Percentiles rank a stretch among this genome's conserved stretches.
Conservation (phyloP, 768 basidiomycete species). For the Suillus decipiens region DNA sequence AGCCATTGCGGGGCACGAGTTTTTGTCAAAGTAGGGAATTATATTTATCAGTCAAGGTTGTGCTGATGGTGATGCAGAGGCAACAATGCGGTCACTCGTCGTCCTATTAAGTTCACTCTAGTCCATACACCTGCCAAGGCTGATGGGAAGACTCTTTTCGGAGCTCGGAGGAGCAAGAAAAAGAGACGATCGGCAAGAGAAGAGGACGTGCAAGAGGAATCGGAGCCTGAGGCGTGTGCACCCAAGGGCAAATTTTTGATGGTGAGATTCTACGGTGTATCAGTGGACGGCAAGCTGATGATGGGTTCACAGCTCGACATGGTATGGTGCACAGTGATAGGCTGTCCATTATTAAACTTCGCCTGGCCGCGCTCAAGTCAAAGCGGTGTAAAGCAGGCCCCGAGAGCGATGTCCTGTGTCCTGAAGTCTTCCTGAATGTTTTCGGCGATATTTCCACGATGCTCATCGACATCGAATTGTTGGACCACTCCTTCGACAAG, state of each 20-base stretch:
- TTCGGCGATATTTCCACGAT: slow-evolving; percentile 95
- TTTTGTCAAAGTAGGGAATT: slow-evolving; percentile 89
- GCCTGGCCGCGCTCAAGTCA: slow-evolving; percentile 83
- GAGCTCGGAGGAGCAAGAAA: slow-evolving; percentile 75
- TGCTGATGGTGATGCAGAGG: slow-evolving; percentile 55
- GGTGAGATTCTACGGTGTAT: slow-evolving; percentile 52
- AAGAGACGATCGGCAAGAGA: slow-evolving; percentile 53
- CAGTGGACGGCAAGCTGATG: slow-evolving; percentile 18
- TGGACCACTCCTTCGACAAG: slow-evolving; percentile 99
- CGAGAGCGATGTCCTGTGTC: slow-evolving; percentile 87
- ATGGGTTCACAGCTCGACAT: slow-evolving; percentile 68
- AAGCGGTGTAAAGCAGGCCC: slow-evolving; percentile 88
- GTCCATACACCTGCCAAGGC: slow-evolving; percentile 76
- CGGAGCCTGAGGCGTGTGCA: slow-evolving; percentile 77
- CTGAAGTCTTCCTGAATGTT: slow-evolving; percentile 94
- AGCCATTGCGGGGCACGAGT: slow-evolving; percentile 96
- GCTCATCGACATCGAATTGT: slow-evolving; percentile 98
- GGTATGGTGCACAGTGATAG: slow-evolving; percentile 88
- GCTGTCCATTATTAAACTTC: slow-evolving; percentile 78
- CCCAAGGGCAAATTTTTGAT: slow-evolving; percentile 88
- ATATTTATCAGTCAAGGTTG: not conserved
- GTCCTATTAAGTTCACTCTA: slow-evolving; percentile 95
- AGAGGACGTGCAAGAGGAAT: slow-evolving; percentile 39
- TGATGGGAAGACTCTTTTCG: slow-evolving; percentile 59
- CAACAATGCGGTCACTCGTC: slow-evolving; percentile 98